Percentiles rank a stretch among this genome's conserved stretches.
phyloP scores from a whole-genome alignment of 257 asterid species.

The Primulina tabacum region DNA sequence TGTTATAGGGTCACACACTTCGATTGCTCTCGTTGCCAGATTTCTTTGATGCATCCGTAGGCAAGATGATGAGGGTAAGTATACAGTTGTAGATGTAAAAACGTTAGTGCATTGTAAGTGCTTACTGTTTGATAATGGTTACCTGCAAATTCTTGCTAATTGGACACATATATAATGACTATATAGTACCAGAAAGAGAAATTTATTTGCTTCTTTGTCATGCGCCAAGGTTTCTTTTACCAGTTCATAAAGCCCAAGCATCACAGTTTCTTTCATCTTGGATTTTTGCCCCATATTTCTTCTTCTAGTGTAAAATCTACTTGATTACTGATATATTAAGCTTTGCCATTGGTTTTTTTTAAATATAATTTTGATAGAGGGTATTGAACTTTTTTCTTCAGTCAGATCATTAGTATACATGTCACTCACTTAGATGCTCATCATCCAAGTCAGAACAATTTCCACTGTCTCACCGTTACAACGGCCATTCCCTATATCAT shows the following conservation, averaged over 20 bases:
- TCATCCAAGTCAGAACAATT: not conserved
- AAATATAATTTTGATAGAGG: not conserved
- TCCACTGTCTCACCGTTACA: not conserved
- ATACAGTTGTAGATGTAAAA: not conserved
- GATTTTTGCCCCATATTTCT: too few relatives aligned
- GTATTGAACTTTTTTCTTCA: too few relatives aligned
- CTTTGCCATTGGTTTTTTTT: too few relatives aligned
- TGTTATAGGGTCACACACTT: slow-evolving; percentile 69
- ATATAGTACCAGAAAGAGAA: not conserved
- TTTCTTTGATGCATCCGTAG: slow-evolving; percentile 64
- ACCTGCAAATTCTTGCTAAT: not conserved
- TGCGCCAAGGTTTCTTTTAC: too few relatives aligned
- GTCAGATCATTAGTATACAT: too few relatives aligned
- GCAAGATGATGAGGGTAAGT: slow-evolving; percentile 65
- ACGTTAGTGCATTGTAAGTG: not conserved
- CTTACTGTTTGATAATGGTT: slow-evolving; percentile 11
- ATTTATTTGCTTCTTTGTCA: not conserved
- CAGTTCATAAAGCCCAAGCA: too few relatives aligned
- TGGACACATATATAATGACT: not conserved
- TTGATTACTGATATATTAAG: too few relatives aligned
- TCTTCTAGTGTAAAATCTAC: too few relatives aligned
- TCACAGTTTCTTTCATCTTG: too few relatives aligned
- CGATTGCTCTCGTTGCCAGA: slow-evolving; percentile 68
- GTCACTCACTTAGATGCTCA: not conserved
- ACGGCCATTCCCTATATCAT: not conserved